Conservation (phyloP, 257 asterid species). For the Scutellaria barbata region DNA sequence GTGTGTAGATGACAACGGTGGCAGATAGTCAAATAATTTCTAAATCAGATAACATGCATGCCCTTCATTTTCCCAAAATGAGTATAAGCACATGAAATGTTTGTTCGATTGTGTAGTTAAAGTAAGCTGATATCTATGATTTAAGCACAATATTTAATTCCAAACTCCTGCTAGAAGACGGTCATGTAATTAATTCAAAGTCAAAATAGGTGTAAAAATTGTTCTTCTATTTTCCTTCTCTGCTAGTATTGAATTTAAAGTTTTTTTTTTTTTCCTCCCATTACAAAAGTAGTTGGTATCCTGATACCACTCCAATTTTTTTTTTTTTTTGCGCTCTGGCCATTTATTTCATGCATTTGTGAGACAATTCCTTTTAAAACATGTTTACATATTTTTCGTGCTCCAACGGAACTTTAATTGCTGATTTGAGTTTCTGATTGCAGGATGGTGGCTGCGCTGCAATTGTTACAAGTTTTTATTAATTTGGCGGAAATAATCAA, state of each 20-base stretch:
- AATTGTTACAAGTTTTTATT: conserved; percentile 15
- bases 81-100: background rate
- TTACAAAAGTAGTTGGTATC: background rate
- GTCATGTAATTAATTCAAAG: conserved; percentile 3
- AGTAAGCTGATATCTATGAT: conserved; percentile 24
- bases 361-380: background rate
- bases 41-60: background rate
- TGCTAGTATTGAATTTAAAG: background rate
- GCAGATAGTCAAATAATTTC: background rate
- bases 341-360: conserved; percentile 19
- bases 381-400: conserved; percentile 16
- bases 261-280: background rate
- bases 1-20: background rate
- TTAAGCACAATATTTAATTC: too few species aligned
- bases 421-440: conserved; percentile 18
- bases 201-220: background rate
- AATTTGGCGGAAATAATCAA: background rate
- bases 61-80: conserved; percentile 8
- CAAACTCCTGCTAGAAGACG: background rate
- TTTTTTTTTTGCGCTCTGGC: background rate
- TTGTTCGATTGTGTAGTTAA: conserved; percentile 6
- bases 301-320: background rate
- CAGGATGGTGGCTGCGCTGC: conserved; percentile 29
- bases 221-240: background rate
- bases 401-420: conserved; percentile 18